Evolutionary conservation across 2,329 filamentous ascomycete genomes (phyloP), one percentile per base, ranked within the genome.

Genomic region (Fusarium setosum): DNA sequence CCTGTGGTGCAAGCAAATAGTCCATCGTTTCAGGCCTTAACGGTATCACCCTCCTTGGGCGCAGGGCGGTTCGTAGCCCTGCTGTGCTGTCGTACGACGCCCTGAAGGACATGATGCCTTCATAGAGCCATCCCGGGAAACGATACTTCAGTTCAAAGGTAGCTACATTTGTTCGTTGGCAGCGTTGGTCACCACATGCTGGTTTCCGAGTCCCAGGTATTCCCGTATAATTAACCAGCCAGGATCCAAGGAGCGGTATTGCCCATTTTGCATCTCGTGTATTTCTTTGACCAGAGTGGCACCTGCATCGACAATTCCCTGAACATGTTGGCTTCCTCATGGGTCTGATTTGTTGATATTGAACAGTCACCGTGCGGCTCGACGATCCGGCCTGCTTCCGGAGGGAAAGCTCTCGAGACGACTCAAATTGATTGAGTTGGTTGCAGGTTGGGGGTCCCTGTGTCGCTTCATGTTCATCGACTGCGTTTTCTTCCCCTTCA

Each of bases 21-120:
- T 1, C 6, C 3, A 38, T 24, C 1, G 15, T 11, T 24, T 5
- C 12, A 10, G 6, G 4, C 3, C 2, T 13, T n/a, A 11, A 1
- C 6, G 18, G 1, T 2, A 56, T 6, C 12, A 42, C 7, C 4
- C 45, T 42, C 2, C 21, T 41, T 41, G 44, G 54, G 9, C 54
- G 54, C 5, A 56, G 26, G 24, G 54, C 31, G 17, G 17, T 29
- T 23, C 35, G 34, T 3, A 51, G 24, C 13, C 54, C 54, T 20
- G 13, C 5, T 2, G 23, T 8, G 11, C 11, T 20, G 23, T 51
- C 15, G 11, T 57, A 44, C 8, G 54, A 51, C 3, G 29, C 45
- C n/a, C 21, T 6, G 9, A 57, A 42, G 1, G 37, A 34, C 7
- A 57, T 8, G n/a, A 50, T 32, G 2, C 54, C 54, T 31, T 41